A percentile compares a stretch with the other conserved stretches of the same genome.
phyloP scores from a whole-genome alignment of 2,329 filamentous ascomycete species.

The Monilinia polystroma region DNA sequence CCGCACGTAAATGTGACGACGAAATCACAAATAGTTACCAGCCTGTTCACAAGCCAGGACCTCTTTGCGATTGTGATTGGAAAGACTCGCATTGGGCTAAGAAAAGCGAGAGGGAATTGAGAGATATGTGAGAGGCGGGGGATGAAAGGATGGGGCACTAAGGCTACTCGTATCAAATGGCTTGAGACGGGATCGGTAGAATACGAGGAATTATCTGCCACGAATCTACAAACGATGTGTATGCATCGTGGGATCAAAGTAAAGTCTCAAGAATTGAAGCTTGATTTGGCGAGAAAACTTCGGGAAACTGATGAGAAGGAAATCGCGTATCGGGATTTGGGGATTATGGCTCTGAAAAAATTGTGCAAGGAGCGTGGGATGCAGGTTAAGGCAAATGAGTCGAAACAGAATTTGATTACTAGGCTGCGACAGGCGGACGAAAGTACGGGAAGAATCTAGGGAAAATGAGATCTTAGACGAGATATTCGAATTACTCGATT shows the following conservation, averaged over 20 bases:
- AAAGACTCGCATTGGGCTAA: slow-evolving; percentile 31
- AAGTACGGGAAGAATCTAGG: background rate
- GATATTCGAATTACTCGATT: too few relatives aligned
- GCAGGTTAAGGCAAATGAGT: background rate
- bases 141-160: slow-evolving; percentile 9
- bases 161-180: background rate
- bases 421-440: background rate
- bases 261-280: background rate
- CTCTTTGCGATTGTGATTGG: slow-evolving; percentile 29
- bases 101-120: slow-evolving; percentile 25
- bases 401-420: background rate
- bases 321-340: background rate
- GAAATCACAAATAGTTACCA: slow-evolving; percentile 11
- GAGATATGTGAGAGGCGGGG: slow-evolving; percentile 25
- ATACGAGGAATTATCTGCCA: background rate
- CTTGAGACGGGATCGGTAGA: slow-evolving; percentile 11
- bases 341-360: background rate
- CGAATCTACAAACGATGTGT: background rate
- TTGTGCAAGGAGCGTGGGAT: background rate
- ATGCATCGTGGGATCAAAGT: background rate
- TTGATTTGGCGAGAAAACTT: background rate
- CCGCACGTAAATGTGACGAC: background rate
- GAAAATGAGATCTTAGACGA: too few relatives aligned
- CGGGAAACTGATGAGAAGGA: background rate
- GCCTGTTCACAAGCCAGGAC: background rate